These are phyloP conservation scores for Ustilago esculenta DNA, from an alignment of 1,284 basidiomycete species.

Conservation along the genomic window DNA sequence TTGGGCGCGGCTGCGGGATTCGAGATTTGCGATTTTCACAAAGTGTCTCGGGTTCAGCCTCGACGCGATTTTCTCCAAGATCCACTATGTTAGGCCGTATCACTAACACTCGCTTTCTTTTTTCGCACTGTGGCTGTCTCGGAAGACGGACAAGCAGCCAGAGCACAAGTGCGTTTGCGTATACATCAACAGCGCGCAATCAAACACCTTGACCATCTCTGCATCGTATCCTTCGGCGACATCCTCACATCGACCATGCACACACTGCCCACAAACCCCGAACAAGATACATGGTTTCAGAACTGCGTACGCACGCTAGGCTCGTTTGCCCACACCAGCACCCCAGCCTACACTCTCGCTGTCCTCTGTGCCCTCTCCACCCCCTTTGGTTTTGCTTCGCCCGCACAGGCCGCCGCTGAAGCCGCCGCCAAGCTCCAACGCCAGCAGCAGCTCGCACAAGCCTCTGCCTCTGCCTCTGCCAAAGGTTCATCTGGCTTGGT, in stretches of 20 bases:
- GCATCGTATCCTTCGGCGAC: too few species aligned
- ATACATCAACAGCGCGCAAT: too few species aligned
- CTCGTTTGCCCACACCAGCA: slow-evolving; percentile 32
- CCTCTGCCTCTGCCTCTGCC: slow-evolving; percentile 4
- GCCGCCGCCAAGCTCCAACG: slow-evolving; percentile 30
- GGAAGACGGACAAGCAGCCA: too few species aligned
- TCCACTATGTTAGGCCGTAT: too few species aligned
- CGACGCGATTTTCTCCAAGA: too few species aligned
- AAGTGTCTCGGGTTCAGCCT: too few species aligned
- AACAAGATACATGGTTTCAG: slow-evolving; percentile 21
- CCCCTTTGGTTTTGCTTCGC: slow-evolving; percentile 52
- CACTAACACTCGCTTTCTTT: too few species aligned
- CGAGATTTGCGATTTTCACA: too few species aligned
- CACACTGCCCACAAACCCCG: background rate
- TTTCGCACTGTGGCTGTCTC: too few species aligned
- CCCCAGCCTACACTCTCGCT: slow-evolving; percentile 46
- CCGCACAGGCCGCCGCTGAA: slow-evolving; percentile 39
- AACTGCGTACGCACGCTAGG: slow-evolving; percentile 22
- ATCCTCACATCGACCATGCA: slow-evolving; percentile 14
- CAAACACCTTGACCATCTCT: too few species aligned
- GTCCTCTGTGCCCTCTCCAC: slow-evolving; percentile 48
- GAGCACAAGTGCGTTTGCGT: too few species aligned
- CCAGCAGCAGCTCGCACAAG: slow-evolving; percentile 24
- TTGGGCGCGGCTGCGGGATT: too few species aligned
- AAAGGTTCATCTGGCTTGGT: slow-evolving; percentile 17